Evolutionary conservation across 2,329 filamentous ascomycete species (phyloP), one percentile per base, ranked within the genome.

Genomic region (Diaporthe citrichinensis): DNA sequence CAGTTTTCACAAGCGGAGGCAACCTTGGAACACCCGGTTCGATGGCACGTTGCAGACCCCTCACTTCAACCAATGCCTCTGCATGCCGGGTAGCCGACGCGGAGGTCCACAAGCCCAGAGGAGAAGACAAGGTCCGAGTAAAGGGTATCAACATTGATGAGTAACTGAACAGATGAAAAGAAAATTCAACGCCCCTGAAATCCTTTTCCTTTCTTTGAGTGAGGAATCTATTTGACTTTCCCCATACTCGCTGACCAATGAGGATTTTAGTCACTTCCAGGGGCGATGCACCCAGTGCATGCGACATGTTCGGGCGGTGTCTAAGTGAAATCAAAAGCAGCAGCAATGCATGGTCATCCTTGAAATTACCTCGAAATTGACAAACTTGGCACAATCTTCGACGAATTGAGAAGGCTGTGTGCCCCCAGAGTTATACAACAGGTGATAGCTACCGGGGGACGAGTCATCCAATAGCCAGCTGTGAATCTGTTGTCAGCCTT

Each of bases 11-110:
- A 31, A 51, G 62, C 31, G 44, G 31, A 68, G 31, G 31, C 44
- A n/a, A 46, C 44, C 44, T 17, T 17, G 12, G 44, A 17, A 28
- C 62, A 53, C 14, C 62, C 23, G 44, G 6, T 8, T 36, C 46
- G 46, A 68, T 68, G 65, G 46, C n/a, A 68, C 65, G 46, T 53
- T 51, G 31, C 44, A 68, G 15, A 51, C 65, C 65, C 65, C 65
- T 68, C 65, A 53, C 65, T 25, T 20, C 23, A 10, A 65, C 39
- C 39, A 44, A 67, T n/a, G 8, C 31, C 28, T 65, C 8, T 49
- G 61, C 62, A 49, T 61, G 28, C 31, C 41, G 20, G 39, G 41
- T 67, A 67, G 17, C 41, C 62, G 31, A 36, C 14, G 31, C 44
- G 31, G 31, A 25, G 46, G 9, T 25, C 28, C 41, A 49, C 23